phyloP scores from a whole-genome alignment of 23 red algal genomes.

The Agarophyton chilense region DNA sequence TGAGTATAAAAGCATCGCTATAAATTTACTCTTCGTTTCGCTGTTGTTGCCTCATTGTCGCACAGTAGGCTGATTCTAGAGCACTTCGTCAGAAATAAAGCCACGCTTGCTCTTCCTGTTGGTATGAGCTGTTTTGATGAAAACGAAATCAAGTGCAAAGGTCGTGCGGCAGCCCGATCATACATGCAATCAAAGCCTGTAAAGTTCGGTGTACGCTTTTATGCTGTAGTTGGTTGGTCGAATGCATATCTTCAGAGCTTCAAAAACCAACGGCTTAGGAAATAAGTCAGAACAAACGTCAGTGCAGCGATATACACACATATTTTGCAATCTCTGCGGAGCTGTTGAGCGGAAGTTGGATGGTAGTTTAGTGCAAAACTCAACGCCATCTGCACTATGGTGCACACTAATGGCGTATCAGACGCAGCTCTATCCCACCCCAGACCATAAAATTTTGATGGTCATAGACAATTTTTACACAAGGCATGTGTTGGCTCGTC shows the following conservation, averaged over 20 bases:
- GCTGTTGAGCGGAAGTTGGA: neutral
- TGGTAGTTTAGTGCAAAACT: neutral
- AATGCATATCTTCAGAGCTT: neutral
- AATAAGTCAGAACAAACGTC: neutral
- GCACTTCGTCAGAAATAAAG: slow-evolving; percentile 10
- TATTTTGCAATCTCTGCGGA: neutral
- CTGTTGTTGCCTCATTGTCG: neutral
- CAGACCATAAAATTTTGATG: neutral
- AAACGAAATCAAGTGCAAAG: neutral
- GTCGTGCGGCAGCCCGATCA: neutral
- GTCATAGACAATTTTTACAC: slow-evolving; percentile 35
- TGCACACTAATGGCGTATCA: slow-evolving; percentile 21
- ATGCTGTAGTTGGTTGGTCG: neutral
- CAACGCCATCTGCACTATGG: slow-evolving; percentile 1
- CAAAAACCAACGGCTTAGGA: neutral
- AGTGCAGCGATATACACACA: neutral
- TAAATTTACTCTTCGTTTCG: neutral
- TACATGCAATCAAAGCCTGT: slow-evolving; percentile 37
- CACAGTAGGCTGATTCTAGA: neutral
- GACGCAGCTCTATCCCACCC: neutral
- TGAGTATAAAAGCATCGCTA: neutral
- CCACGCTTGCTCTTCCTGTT: neutral
- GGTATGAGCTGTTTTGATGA: slow-evolving; percentile 21
- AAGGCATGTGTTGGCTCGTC: neutral
- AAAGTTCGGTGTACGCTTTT: slow-evolving; percentile 18